Percentiles rank a stretch among this genome's conserved stretches.
phyloP scores from a whole-genome alignment of 352 stramenopile species.

The Pythium plurisporium region DNA sequence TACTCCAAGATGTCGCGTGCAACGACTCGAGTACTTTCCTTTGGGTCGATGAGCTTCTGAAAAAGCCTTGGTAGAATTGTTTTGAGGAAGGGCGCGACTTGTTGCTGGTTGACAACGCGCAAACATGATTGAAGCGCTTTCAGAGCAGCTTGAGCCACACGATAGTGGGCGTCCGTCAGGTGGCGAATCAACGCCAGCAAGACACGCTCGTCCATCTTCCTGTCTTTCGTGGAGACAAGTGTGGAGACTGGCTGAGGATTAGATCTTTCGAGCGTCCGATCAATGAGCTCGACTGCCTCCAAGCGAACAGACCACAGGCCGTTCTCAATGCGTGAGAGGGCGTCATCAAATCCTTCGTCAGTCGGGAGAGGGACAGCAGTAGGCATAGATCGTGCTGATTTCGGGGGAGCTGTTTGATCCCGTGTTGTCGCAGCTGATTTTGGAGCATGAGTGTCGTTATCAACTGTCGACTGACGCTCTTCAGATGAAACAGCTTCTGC shows the following conservation, averaged over 20 bases:
- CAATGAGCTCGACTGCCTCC: slow-evolving; percentile 45
- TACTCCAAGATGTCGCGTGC: slow-evolving; percentile 65
- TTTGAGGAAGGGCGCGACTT: slow-evolving; percentile 52
- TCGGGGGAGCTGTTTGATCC: slow-evolving; percentile 13
- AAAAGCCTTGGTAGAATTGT: slow-evolving; percentile 60
- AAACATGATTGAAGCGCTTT: slow-evolving; percentile 51
- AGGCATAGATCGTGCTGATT: slow-evolving; percentile 8
- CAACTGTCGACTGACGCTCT: too few relatives aligned
- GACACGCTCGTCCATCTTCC: slow-evolving; percentile 58
- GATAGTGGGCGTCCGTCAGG: slow-evolving; percentile 68
- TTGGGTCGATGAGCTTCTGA: slow-evolving; percentile 73
- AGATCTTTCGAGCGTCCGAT: slow-evolving; percentile 17
- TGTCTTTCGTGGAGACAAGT: slow-evolving; percentile 6
- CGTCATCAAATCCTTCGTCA: slow-evolving; percentile 50
- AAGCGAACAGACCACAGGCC: slow-evolving; percentile 64
- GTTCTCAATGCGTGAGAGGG: slow-evolving; percentile 42
- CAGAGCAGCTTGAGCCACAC: slow-evolving; percentile 64
- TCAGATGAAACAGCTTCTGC: not conserved
- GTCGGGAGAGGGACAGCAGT: slow-evolving; percentile 1
- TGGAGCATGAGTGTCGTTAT: not conserved
- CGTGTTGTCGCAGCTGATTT: not conserved
- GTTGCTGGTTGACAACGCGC: slow-evolving; percentile 32
- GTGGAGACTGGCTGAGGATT: not conserved
- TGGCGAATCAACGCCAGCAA: slow-evolving; percentile 53
- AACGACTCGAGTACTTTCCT: slow-evolving; percentile 46